Percentiles rank a stretch among this genome's conserved stretches.
phyloP scores from a whole-genome alignment of 108 stramenopile genomes.

The Mediolabrus comicus region DNA sequence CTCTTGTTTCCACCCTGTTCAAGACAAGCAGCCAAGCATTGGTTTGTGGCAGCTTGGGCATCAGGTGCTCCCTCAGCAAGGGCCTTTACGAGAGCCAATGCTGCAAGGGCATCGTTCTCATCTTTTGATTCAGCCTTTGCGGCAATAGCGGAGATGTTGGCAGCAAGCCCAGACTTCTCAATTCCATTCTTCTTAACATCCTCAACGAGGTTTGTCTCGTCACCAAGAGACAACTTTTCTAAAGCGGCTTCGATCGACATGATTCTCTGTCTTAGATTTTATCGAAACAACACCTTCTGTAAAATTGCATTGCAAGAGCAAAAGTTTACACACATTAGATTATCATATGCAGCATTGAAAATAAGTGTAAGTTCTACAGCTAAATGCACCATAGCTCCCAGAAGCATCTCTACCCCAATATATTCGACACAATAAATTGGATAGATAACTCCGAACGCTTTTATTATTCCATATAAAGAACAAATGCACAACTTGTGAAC shows the following conservation, averaged over 20 bases:
- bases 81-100: slow-evolving; percentile 69
- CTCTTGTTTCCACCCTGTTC: slow-evolving; percentile 72
- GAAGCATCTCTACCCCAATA: too few relatives aligned
- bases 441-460: too few relatives aligned
- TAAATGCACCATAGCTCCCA: too few relatives aligned
- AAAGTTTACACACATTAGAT: too few relatives aligned
- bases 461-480: too few relatives aligned
- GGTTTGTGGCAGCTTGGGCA: slow-evolving; percentile 76
- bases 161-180: slow-evolving; percentile 77
- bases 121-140: slow-evolving; percentile 79
- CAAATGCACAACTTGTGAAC: too few relatives aligned
- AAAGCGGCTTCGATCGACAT: slow-evolving; percentile 69
- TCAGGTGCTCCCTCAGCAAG: slow-evolving; percentile 71
- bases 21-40: slow-evolving; percentile 72
- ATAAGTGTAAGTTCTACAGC: too few relatives aligned
- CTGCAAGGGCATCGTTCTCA: slow-evolving; percentile 79
- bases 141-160: slow-evolving; percentile 57
- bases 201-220: slow-evolving; percentile 75
- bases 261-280: background rate
- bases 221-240: slow-evolving; percentile 75
- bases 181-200: slow-evolving; percentile 80
- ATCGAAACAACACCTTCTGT: slow-evolving; percentile 1
- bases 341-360: too few relatives aligned
- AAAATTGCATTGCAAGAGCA: too few relatives aligned
- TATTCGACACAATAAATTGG: too few relatives aligned